phyloP scores from a whole-genome alignment of 1,284 basidiomycete species.

The Hemileia vastatrix region DNA sequence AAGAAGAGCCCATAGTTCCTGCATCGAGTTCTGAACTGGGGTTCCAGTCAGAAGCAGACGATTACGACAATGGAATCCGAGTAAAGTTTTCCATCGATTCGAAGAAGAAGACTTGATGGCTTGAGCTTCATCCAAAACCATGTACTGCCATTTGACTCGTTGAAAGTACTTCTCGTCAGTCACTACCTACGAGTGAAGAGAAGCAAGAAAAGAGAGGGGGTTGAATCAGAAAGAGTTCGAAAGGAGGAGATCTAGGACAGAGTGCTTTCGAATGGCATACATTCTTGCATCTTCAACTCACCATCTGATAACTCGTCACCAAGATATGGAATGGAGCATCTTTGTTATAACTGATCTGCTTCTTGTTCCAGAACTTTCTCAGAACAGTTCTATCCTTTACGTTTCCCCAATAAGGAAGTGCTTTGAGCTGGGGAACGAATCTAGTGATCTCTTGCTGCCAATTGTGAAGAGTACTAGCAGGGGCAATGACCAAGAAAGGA shows the following conservation, averaged over 20 bases:
- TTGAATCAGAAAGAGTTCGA: conserved; percentile 25
- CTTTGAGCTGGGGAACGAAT: conserved; percentile 43
- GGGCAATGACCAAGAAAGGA: conserved; percentile 45
- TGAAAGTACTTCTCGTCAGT: conserved; percentile 44
- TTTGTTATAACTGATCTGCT: conserved; percentile 43
- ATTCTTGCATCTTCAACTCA: not conserved
- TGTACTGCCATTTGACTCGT: conserved; percentile 45
- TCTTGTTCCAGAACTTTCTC: conserved; percentile 44
- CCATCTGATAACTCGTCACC: conserved; percentile 44
- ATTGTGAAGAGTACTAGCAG: conserved; percentile 44
- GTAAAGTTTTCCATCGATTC: conserved; percentile 43
- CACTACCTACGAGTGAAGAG: not conserved
- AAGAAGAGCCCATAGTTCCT: conserved; percentile 44
- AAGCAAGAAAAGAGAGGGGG: not conserved
- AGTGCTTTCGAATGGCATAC: not conserved
- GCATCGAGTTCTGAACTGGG: conserved; percentile 45
- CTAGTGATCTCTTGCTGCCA: conserved; percentile 45
- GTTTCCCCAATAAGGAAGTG: conserved; percentile 44
- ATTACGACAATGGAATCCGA: conserved; percentile 44
- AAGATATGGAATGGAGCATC: conserved; percentile 44
- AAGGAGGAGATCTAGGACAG: not conserved
- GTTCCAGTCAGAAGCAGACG: conserved; percentile 43
- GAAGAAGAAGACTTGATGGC: conserved; percentile 44
- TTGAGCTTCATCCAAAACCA: conserved; percentile 44
- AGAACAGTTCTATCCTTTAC: conserved; percentile 43